Base-by-base conservation (phyloP, 75 land plant species). In the Isoetes taiwanensis region DNA sequence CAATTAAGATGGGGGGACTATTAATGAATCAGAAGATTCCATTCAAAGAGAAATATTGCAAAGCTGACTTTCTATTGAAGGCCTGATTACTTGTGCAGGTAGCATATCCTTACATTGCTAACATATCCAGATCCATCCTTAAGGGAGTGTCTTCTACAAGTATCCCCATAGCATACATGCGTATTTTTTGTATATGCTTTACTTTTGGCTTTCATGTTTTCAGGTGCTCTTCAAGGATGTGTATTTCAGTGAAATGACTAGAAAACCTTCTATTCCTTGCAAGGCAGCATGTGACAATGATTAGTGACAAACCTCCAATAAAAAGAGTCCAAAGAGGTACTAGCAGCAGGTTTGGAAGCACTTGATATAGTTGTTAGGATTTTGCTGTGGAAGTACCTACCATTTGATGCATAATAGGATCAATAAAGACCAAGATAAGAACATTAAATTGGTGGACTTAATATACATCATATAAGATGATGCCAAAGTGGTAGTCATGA, bases 71-170 rank as follows among this genome's bases (percentile, higher is more conserved):
- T n/a, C n/a, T n/a, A n/a, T n/a, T n/a, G n/a, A n/a, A n/a, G 28
- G 28, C 17, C 2, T 16, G 32, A 30, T 11, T 23, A 25, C 32
- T 62, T 8, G 37, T 43, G 2, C 55, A 91, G 98, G 98, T 91
- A 39, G 98, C 98, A 11, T 91, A 91, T 65, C 98, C 98, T 26
- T 91, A 91, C 63, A 80, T 91, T 28, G 6, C 58, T 91, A 27
- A 91, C 98, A 56, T 94, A 91, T 24, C 98, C 98, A 53, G 86
- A 91, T 61, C 98, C 98, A 37, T 84, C 89, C 55, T 63, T 91
- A n/a, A 88, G 98, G 34, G 89, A 91, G 70, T 85, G 98, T 21
- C 89, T 91, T 19, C 72, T 91, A 28, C 98, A 91, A 79, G 95
- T 56, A 54, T 37, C 39, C 39, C 39, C 39, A 37, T 14, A 37